A percentile compares a stretch with the other conserved stretches of the same genome.
Conservation (phyloP, 1,139 yeast genomes). For the Magnusiomyces fungicola region DNA sequence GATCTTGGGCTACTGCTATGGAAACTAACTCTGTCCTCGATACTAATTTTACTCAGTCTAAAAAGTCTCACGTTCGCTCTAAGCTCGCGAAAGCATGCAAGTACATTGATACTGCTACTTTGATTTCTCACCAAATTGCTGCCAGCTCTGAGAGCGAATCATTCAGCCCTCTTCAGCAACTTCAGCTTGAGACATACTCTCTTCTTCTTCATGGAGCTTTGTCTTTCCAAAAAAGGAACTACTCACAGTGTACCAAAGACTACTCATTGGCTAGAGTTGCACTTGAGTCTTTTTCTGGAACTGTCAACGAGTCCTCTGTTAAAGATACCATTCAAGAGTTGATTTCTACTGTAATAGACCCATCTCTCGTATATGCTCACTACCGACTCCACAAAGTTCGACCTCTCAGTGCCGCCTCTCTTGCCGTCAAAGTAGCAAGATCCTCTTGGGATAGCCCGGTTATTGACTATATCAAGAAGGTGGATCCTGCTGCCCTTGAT, state of each 20-base stretch:
- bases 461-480: conserved; percentile 15
- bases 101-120: conserved; percentile 2
- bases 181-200: conserved; percentile 52
- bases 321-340: conserved; percentile 49
- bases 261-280: conserved; percentile 58
- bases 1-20: conserved; percentile 61
- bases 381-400: conserved; percentile 35
- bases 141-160: neutral
- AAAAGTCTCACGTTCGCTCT: conserved; percentile 48
- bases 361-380: conserved; percentile 54
- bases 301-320: conserved; percentile 11
- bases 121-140: conserved; percentile 2
- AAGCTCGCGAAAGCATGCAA: conserved; percentile 56
- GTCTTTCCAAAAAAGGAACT: conserved; percentile 51
- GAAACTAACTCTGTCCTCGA: conserved; percentile 56
- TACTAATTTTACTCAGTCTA: conserved; percentile 40
- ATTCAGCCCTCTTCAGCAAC: neutral
- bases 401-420: conserved; percentile 27
- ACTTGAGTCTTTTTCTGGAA: conserved; percentile 32
- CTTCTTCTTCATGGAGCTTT: conserved; percentile 55
- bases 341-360: conserved; percentile 57
- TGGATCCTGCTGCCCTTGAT: conserved; percentile 20
- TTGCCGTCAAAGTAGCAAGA: conserved; percentile 25
- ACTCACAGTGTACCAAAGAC: conserved; percentile 46
- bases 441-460: conserved; percentile 16